Evolutionary conservation across 2,329 filamentous ascomycete species (phyloP).

Genomic region (Trichoderma semiorbis): DNA sequence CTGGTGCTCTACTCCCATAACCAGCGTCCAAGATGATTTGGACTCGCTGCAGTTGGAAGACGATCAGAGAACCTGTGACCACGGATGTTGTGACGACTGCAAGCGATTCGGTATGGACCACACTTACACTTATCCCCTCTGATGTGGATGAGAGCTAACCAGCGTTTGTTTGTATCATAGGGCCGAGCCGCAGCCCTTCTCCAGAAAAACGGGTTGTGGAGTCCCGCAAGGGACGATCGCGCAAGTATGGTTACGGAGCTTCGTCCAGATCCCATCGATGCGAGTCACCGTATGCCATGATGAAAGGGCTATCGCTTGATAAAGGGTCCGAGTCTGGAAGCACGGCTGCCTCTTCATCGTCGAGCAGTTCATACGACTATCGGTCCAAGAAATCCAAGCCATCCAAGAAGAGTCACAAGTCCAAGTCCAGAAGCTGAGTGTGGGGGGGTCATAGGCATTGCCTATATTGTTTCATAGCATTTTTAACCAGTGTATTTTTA

Average conservation of each 20-base stretch:
- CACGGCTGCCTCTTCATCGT: conserved; percentile 21
- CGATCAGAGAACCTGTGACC: conserved; percentile 45
- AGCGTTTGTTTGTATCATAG: conserved; percentile 23
- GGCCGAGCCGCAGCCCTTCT: conserved; percentile 30
- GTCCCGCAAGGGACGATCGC: conserved; percentile 35
- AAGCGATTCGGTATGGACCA: conserved; percentile 39
- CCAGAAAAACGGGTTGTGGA: conserved; percentile 38
- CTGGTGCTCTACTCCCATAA: conserved; percentile 46
- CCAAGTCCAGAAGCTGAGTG: conserved; percentile 20
- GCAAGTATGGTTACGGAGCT: conserved; percentile 35
- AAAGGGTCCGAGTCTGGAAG: conserved; percentile 10
- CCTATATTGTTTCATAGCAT: background rate
- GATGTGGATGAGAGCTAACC: background rate
- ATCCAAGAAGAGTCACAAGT: conserved; percentile 29
- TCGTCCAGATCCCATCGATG: conserved; percentile 31
- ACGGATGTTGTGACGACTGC: conserved; percentile 52
- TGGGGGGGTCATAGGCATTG: too few relatives aligned
- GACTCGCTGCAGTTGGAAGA: conserved; percentile 34
- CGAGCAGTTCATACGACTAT: conserved; percentile 29
- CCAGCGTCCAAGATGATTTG: conserved; percentile 31
- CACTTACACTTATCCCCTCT: too few relatives aligned
- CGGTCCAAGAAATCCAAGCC: conserved; percentile 28
- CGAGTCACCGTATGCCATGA: conserved; percentile 28
- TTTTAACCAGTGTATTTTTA: background rate
- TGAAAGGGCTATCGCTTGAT: conserved; percentile 18